Base-by-base conservation (phyloP, 257 asterid species). In the Penstemon barbatus region DNA sequence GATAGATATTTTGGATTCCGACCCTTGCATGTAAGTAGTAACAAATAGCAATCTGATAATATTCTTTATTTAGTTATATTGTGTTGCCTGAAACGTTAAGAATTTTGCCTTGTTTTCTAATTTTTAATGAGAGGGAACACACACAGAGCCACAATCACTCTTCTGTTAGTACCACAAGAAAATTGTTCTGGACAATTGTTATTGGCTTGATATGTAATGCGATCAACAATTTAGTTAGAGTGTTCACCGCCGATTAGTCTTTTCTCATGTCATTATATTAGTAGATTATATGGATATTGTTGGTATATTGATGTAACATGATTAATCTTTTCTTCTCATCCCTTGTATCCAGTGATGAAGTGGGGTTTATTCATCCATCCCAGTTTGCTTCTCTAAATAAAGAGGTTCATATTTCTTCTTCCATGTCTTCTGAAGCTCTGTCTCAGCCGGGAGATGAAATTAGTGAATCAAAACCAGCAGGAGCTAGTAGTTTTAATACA, bases 341-440 rank as follows among this genome's bases (percentile, higher is more conserved):
- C 59, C 56, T 43, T 44, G 68, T 53, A 39, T 66, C 59, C 79
- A 93, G 96, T 72, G 96, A 93, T 77, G 97, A 93, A 84, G 83
- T 93, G 77, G 99, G 99, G 66, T 84, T 87, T 75, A 71, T 90
- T 75, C 97, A 93, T 77, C 97, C 96, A 12, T 79, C 94, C 63
- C 96, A 81, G 76, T 87, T 93, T 82, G 69, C 81, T 72, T 64
- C 79, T 63, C 78, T 93, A 39, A 68, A 49, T 72, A 83, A 83
- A 67, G 94, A 81, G 75, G 57, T 41, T 61, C 62, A 40, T 60
- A 70, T 46, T 63, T 8, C 62, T 66, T 63, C 77, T 74, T 66
- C 83, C 56, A 53, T 51, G 13, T 63, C 75, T 12, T 12, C 74
- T 36, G 72, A 33, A 48, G 58, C 77, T 42, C 74, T 50, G 33